Conservation (phyloP, 345 rosid species). For the Aegle marmelos region DNA sequence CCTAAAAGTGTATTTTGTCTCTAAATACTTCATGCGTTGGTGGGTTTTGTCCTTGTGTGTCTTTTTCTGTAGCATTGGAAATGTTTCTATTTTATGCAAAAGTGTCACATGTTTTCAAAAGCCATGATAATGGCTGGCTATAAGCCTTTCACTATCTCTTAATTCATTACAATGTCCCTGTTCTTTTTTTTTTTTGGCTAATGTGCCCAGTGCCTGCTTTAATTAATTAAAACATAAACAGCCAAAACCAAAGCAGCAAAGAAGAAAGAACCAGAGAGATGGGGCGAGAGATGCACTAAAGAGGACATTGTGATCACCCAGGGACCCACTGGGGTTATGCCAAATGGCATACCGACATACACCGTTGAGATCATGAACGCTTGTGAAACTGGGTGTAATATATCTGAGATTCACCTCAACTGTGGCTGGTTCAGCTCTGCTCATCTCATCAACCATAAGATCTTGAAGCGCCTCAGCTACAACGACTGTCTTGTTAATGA, state of each 20-base stretch:
- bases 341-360: conserved; percentile 77
- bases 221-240: conserved; percentile 8
- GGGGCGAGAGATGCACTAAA: conserved; percentile 56
- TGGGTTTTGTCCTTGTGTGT: conserved; percentile 3
- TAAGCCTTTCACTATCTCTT: conserved; percentile 11
- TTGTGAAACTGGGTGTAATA: conserved; percentile 67
- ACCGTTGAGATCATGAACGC: conserved; percentile 69
- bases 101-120: neutral
- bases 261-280: conserved; percentile 47
- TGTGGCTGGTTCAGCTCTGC: conserved; percentile 97
- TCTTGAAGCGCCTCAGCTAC: conserved; percentile 75
- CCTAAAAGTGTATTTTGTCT: conserved; percentile 53
- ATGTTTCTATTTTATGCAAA: neutral
- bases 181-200: neutral
- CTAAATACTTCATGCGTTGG: conserved; percentile 19
- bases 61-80: neutral
- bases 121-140: neutral
- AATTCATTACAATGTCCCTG: neutral
- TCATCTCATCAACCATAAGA: conserved; percentile 64
- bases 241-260: conserved; percentile 17
- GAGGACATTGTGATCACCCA: conserved; percentile 69
- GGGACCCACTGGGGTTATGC: conserved; percentile 61
- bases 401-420: conserved; percentile 58
- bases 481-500: conserved; percentile 85
- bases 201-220: neutral